These are phyloP conservation scores for Pyrus bretschneideri DNA, from an alignment of 306 rosid species.

Conservation along the genomic window DNA sequence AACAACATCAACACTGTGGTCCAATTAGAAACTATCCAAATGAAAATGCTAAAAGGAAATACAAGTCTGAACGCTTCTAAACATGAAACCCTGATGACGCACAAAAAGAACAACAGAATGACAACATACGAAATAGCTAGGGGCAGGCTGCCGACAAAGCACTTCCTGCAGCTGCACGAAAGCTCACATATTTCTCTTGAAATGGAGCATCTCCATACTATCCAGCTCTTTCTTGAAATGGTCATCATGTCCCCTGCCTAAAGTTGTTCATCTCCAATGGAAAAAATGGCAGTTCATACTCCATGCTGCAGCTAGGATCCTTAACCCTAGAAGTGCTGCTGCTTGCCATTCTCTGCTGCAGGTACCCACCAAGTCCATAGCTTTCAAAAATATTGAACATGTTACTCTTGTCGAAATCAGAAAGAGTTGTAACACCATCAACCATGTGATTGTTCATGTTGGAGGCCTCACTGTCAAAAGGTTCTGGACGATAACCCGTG, in stretches of 20 bases:
- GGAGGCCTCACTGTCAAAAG: neutral
- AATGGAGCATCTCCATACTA: conserved; percentile 24
- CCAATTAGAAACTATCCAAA: neutral
- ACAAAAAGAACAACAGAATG: neutral
- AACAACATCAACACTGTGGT: neutral
- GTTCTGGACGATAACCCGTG: neutral
- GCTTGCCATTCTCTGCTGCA: neutral
- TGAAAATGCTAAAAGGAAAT: neutral
- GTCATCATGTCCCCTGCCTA: conserved; percentile 16
- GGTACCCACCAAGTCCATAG: neutral
- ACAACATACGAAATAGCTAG: neutral
- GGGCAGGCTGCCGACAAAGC: too few relatives aligned
- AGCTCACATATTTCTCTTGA: neutral
- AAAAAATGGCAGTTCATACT: conserved; percentile 18
- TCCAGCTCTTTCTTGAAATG: conserved; percentile 31
- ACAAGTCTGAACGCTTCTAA: neutral
- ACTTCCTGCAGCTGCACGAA: too few relatives aligned
- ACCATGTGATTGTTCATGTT: neutral
- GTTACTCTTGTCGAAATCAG: neutral
- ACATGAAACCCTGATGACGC: neutral
- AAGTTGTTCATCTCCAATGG: conserved; percentile 17
- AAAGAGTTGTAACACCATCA: neutral
- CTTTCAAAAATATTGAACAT: neutral
- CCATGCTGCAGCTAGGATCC: neutral
- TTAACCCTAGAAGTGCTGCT: neutral